These are phyloP conservation scores for Canavalia ensiformis DNA, from an alignment of 306 rosid species.

Conservation along the genomic window DNA sequence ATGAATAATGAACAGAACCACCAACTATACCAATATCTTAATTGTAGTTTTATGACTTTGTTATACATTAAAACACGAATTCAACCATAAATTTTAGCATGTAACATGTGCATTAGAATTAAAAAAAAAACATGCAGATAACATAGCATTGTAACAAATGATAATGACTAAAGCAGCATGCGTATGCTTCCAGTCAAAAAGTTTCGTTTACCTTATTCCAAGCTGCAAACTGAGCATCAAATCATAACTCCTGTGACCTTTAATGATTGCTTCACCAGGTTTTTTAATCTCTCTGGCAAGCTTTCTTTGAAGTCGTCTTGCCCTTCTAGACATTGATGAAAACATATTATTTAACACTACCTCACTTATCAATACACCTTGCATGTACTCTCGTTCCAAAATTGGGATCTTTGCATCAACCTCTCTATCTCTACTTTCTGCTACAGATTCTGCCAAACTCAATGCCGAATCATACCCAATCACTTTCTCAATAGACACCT, in stretches of 20 bases:
- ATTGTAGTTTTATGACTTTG: conserved; percentile 17
- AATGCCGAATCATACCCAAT: conserved; percentile 68
- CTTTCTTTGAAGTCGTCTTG: conserved; percentile 64
- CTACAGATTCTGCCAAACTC: conserved; percentile 56
- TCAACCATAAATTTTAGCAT: conserved; percentile 25
- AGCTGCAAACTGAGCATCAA: conserved; percentile 95
- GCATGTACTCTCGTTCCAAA: conserved; percentile 93
- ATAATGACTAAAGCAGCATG: conserved; percentile 33
- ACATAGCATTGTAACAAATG: conserved; percentile 32
- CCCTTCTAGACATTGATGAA: conserved; percentile 66
- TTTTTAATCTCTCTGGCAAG: conserved; percentile 76
- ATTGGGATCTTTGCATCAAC: conserved; percentile 60
- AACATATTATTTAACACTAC: conserved; percentile 72
- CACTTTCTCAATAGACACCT: conserved; percentile 87
- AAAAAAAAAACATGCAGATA: conserved; percentile 17
- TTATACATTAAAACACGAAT: conserved; percentile 14
- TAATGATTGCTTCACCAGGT: conserved; percentile 91
- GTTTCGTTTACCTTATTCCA: conserved; percentile 79
- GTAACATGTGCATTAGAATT: conserved; percentile 18
- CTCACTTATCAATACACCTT: conserved; percentile 91
- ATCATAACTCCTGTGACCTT: conserved; percentile 95
- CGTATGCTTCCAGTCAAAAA: conserved; percentile 28
- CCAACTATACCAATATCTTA: conserved; percentile 28
- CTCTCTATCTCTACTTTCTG: conserved; percentile 59
- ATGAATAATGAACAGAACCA: conserved; percentile 24